Evolutionary conservation across 768 basidiomycete genomes (phyloP).

Genomic region (Mrakia frigida): DNA sequence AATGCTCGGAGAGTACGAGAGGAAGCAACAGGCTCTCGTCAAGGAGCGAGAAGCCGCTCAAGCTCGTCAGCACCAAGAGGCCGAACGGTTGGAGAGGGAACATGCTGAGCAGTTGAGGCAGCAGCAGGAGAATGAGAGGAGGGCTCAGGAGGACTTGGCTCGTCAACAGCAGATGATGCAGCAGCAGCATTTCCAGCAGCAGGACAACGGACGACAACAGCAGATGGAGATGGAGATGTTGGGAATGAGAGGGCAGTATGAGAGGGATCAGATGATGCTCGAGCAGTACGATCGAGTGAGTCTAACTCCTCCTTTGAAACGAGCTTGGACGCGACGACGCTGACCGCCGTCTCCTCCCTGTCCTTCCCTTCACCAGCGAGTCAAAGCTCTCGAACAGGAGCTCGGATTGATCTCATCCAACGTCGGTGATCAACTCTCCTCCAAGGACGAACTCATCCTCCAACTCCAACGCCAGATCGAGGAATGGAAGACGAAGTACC

Average conservation of each 20-base stretch:
- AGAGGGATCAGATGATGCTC: conserved; percentile 92
- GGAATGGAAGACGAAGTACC: conserved; percentile 97
- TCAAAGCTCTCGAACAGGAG: conserved; percentile 91
- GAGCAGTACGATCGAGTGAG: conserved; percentile 94
- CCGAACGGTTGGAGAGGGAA: conserved; percentile 74
- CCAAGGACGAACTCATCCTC: conserved; percentile 92
- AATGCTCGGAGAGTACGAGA: conserved; percentile 93
- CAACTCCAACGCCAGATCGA: conserved; percentile 95
- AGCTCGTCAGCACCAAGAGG: conserved; percentile 65
- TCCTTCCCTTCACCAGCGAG: conserved; percentile 56
- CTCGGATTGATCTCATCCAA: conserved; percentile 67
- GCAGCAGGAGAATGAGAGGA: conserved; percentile 80
- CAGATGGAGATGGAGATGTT: conserved; percentile 87
- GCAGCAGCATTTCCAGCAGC: conserved; percentile 61
- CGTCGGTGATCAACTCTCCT: conserved; percentile 73
- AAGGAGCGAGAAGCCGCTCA: conserved; percentile 78
- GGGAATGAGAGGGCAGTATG: conserved; percentile 92
- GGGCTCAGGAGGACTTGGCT: conserved; percentile 77
- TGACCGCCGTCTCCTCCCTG: conserved; percentile 20
- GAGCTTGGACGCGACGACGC: not conserved
- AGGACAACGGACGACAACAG: conserved; percentile 55
- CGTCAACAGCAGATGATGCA: conserved; percentile 71
- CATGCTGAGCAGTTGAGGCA: conserved; percentile 82
- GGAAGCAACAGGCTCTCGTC: conserved; percentile 82
- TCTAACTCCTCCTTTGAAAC: conserved; percentile 29